Base-by-base conservation (phyloP, 2,329 filamentous ascomycete genomes). In the Cordyceps cicadae region DNA sequence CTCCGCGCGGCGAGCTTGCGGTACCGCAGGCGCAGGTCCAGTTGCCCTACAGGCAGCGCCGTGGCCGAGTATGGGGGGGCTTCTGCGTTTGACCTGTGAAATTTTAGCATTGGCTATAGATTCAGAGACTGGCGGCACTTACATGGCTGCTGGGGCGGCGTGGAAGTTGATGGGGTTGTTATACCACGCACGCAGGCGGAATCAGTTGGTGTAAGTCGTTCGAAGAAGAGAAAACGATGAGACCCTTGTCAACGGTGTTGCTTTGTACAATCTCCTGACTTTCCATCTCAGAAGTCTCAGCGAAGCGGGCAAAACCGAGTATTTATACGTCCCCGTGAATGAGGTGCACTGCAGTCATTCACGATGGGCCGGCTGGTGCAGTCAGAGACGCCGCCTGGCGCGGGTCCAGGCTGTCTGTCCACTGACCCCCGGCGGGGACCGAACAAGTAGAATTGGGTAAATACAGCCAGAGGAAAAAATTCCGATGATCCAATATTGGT, bases 1-100 rank as follows among this genome's bases (percentile, higher is more conserved):
- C 67, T 64, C 51, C 66, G 70, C 63, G 70, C 67, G 54, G 66
- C 67, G 19, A 62, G 46, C 17, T 70, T 68, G 34, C 66, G 65
- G 61, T 67, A 70, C 53, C 69, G 70, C 2, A 67, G 67, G 21
- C 62, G 55, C 41, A 74, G 66, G 17, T 59, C 61, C 52, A 71
- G 62, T 15, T 48, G 49, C 11, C 39, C 48, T 12, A 8, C 52
- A 5, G 59, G 52, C 3, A n/a, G 53, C 9, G 59, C 59, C 1
- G 34, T 37, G 19, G 46, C 59, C n/a, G 52, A 54, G 53, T 61
- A 61, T 1, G 59, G 32, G 17, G 53, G 59, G 43, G 43, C 19
- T 34, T 49, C 43, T 15, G 8, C 11, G 11, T 39, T n/a, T 26
- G 51, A 55, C 58, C 58, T 60, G 45, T 21, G 19, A 12, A 24